Evolutionary conservation across 1,139 yeast genomes (phyloP), one percentile per base, ranked within the genome.

Genomic region (Saccharomycopsis crataegensis): DNA sequence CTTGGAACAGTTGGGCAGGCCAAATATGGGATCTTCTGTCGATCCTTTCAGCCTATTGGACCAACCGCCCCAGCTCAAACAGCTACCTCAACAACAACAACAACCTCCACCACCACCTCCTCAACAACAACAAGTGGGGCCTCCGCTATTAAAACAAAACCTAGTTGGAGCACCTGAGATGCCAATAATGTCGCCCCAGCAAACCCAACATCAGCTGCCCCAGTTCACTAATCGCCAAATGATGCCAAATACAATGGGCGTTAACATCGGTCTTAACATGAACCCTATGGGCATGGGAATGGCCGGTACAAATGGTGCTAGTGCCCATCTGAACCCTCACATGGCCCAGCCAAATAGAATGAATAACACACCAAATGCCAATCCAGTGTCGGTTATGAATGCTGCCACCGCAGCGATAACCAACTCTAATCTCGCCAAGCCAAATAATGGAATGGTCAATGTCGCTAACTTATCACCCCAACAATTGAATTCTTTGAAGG

Each of bases 361-460:
- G 51, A 8, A 17, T 11, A 22, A 22, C 28, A 49, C 47, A n/a
- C 32, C 33, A 11, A 46, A 28, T 17, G 33, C 38, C n/a, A 51
- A 52, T 34, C 34, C 54, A 6, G 48, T 49, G n/a, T 50, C 42
- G 17, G 55, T 48, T 3, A 56, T 56, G 58, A 56, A 56, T 45
- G 57, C 54, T 3, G 58, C 58, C 4, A 54, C 56, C 6, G 58
- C 58, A 1, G 42, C 56, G 14, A 54, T 53, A 16, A 49, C 58
- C 6, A 56, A 56, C 41, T 48, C 57, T 1, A 42, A 44, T 38
- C 45, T 54, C 33, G 32, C 49, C 17, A n/a, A 7, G 8, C 28
- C 42, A 49, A 49, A 40, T 28, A 31, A 44, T 36, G 43, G 34
- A 28, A 42, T 43, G 48, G 44, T 36, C 16, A 48, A 37, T 17